Evolutionary conservation across 2,329 filamentous ascomycete genomes (phyloP).

Genomic region (Aspergillus chevalieri): DNA sequence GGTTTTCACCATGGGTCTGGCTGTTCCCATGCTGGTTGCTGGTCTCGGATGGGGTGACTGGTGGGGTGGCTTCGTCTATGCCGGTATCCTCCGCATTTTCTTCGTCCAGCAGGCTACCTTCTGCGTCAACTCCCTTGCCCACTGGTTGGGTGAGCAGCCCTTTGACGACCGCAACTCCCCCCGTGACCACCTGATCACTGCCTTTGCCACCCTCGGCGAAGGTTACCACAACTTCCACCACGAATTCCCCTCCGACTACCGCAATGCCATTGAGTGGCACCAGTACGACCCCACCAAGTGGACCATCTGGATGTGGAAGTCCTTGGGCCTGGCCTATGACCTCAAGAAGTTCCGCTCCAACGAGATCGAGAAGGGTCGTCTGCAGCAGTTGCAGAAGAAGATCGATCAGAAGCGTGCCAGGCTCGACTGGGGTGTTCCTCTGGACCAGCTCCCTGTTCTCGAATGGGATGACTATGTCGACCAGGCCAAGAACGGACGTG

Average conservation of each 20-base stretch:
- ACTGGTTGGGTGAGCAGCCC: constrained; percentile 87
- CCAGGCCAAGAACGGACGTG: constrained; percentile 70
- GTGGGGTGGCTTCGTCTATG: constrained; percentile 76
- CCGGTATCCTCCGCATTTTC: constrained; percentile 78
- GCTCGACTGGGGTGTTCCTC: constrained; percentile 79
- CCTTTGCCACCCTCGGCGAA: constrained; percentile 76
- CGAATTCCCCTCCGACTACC: constrained; percentile 89
- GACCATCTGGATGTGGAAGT: constrained; percentile 79
- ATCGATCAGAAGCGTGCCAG: constrained; percentile 76
- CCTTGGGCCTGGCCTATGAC: constrained; percentile 75
- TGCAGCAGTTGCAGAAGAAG: constrained; percentile 89
- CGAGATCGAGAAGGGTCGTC: constrained; percentile 85
- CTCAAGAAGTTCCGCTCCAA: constrained; percentile 87
- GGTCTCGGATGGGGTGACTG: constrained; percentile 77
- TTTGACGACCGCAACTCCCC: constrained; percentile 91
- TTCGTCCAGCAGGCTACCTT: constrained; percentile 89
- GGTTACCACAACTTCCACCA: constrained; percentile 96
- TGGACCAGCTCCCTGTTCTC: constrained; percentile 79
- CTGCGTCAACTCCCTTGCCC: constrained; percentile 85
- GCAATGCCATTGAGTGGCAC: constrained; percentile 84
- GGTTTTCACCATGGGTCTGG: constrained; percentile 68
- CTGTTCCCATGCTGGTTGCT: constrained; percentile 68
- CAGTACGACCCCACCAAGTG: constrained; percentile 92
- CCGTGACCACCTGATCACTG: constrained; percentile 80
- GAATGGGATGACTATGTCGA: constrained; percentile 81